Evolutionary conservation across 768 basidiomycete species (phyloP), one percentile per base, ranked within the genome.

Genomic region (Cubamyces lactineus): DNA sequence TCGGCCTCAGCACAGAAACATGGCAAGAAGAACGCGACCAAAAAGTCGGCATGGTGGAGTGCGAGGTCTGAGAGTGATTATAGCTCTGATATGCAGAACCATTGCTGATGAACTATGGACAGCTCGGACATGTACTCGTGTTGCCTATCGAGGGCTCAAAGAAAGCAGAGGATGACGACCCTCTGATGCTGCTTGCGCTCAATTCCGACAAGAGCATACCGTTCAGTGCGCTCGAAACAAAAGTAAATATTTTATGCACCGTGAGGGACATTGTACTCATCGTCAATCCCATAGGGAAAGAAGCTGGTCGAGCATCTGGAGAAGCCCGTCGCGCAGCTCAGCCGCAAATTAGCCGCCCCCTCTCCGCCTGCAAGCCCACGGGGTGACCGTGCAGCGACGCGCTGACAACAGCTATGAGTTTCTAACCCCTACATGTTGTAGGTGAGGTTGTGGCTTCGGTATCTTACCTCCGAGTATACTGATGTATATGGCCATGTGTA

Each of bases 11-110:
- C 43, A 84, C 84, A 11, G 90, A 92, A 72, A 79, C 91, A 38
- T 93, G 91, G 91, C 84, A 84, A 53, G 91, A 92, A 74, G 89
- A 86, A 26, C 80, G 78, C 62, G 85, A 83, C 23, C 80, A 86
- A 48, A 86, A 84, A 11, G 77, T 80, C 47, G 89, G 88, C 17
- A 88, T 88, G 85, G 87, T 86, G 3, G 90, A 92, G 62, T 86
- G 87, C 71, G 90, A 92, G 82, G 91, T 91, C 66, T 67, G 79
- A 11, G 72, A 1, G n/a, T 9, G 11, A 13, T 41, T 38, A 1
- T 40, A 23, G 12, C 49, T 13, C 1, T 34, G 7, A 15, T n/a
- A 17, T n/a, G 28, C 1, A 45, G 19, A 42, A 23, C 19, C 24
- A 49, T 19, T 16, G 13, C 7, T 59, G 40, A 30, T 24, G 52